A percentile compares a stretch with the other conserved stretches of the same genome.
phyloP scores from a whole-genome alignment of 345 rosid genomes.

The Eucalyptus viminalis region DNA sequence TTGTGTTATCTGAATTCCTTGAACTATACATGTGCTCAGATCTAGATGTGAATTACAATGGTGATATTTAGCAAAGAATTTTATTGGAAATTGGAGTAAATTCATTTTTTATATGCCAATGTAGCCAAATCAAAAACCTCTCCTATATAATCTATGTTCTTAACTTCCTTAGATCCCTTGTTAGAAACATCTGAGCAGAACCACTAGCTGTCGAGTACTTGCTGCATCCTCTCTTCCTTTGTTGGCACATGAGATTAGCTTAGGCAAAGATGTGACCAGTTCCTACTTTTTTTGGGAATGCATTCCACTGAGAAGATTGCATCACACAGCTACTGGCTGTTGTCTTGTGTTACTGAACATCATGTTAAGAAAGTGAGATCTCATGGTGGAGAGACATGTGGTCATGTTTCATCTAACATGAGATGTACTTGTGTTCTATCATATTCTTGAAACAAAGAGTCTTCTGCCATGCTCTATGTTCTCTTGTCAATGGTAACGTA shows the following conservation, averaged over 20 bases:
- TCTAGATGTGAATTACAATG: neutral
- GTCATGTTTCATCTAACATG: neutral
- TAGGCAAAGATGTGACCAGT: neutral
- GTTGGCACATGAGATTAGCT: neutral
- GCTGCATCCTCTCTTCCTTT: neutral
- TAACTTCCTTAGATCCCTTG: neutral
- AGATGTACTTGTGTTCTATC: neutral
- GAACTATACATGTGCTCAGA: neutral
- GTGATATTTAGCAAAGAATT: neutral
- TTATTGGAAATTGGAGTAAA: neutral
- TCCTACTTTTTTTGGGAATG: neutral
- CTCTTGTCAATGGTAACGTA: neutral
- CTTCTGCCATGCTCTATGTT: neutral
- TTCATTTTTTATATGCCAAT: neutral
- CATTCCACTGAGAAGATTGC: neutral
- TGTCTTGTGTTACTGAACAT: neutral
- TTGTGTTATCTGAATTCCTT: neutral
- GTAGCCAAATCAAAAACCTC: neutral
- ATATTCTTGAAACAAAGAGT: neutral
- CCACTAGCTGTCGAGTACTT: neutral
- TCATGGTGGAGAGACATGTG: neutral
- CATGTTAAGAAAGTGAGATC: neutral
- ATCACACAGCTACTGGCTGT: neutral
- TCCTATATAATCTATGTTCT: neutral
- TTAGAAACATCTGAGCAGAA: neutral